Percentiles rank a stretch among this genome's conserved stretches.
Evolutionary conservation across 2,329 filamentous ascomycete genomes (phyloP).

Genomic region (Pseudogymnoascus sp.): DNA sequence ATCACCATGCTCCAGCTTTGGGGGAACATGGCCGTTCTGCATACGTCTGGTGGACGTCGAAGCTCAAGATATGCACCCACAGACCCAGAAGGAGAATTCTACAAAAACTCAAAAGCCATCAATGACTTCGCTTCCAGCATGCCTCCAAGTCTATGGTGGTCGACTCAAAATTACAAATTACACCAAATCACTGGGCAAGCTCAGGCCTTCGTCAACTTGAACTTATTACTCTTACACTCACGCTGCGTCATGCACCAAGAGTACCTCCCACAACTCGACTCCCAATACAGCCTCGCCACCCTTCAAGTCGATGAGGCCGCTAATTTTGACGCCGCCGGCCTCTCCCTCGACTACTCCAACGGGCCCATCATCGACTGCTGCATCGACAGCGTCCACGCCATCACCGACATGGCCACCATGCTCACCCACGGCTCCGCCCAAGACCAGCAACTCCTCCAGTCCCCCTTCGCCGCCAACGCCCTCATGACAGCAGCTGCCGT

Average conservation of each 20-base stretch:
- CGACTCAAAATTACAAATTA: constrained; percentile 9
- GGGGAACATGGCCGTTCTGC: constrained; percentile 5
- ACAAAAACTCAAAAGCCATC: neutral
- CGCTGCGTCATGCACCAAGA: constrained; percentile 13
- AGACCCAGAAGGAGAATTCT: constrained; percentile 1
- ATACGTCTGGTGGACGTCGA: constrained; percentile 1
- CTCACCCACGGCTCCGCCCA: neutral
- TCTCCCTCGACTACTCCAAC: constrained; percentile 6
- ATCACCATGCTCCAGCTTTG: constrained; percentile 9
- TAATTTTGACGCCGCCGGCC: constrained; percentile 5
- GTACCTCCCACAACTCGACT: constrained; percentile 12
- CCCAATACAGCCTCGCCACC: constrained; percentile 10
- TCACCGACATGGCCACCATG: constrained; percentile 5
- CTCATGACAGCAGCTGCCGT: constrained; percentile 1
- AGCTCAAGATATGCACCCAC: neutral
- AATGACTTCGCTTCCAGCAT: neutral
- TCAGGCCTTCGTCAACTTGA: constrained; percentile 12
- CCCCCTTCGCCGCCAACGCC: constrained; percentile 8
- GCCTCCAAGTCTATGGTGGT: neutral
- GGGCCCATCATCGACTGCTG: neutral
- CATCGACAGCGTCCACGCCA: neutral
- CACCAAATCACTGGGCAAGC: constrained; percentile 13
- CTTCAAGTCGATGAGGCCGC: neutral
- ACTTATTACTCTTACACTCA: constrained; percentile 10
- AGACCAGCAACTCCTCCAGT: constrained; percentile 6